A percentile compares a stretch with the other conserved stretches of the same genome.
phyloP scores from a whole-genome alignment of 1,139 yeast genomes.

The Suhomyces chickasaworum region DNA sequence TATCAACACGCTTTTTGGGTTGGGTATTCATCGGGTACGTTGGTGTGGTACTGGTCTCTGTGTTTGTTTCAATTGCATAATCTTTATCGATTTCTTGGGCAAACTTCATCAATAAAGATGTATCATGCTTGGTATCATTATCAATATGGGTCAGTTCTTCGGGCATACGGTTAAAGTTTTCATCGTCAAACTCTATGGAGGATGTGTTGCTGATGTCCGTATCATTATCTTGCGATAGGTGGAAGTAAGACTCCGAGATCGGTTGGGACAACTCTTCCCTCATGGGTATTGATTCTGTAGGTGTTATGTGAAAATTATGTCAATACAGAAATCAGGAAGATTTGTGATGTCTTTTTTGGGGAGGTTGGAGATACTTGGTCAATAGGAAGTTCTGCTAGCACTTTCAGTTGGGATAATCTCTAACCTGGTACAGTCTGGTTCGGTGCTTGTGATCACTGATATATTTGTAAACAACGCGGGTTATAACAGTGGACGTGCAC shows the following conservation, averaged over 20 bases:
- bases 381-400: neutral
- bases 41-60: conserved; percentile 5
- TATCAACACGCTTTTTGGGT: neutral
- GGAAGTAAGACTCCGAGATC: conserved; percentile 32
- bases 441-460: conserved; percentile 1
- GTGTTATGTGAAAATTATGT: neutral
- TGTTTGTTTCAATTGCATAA: conserved; percentile 3
- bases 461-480: conserved; percentile 24
- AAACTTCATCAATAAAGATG: conserved; percentile 22
- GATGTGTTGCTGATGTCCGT: conserved; percentile 18
- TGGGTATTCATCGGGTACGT: neutral
- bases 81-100: conserved; percentile 23
- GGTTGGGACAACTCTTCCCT: conserved; percentile 27
- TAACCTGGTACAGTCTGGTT: neutral
- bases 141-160: conserved; percentile 5
- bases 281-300: neutral
- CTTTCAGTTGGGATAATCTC: neutral
- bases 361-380: neutral
- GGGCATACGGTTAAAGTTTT: conserved; percentile 8
- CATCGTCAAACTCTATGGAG: conserved; percentile 18
- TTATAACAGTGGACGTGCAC: conserved; percentile 7
- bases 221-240: conserved; percentile 31
- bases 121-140: conserved; percentile 15
- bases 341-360: neutral
- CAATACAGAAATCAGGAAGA: neutral